Conservation (phyloP, 352 stramenopile species). For the Phytophthora idaei region DNA sequence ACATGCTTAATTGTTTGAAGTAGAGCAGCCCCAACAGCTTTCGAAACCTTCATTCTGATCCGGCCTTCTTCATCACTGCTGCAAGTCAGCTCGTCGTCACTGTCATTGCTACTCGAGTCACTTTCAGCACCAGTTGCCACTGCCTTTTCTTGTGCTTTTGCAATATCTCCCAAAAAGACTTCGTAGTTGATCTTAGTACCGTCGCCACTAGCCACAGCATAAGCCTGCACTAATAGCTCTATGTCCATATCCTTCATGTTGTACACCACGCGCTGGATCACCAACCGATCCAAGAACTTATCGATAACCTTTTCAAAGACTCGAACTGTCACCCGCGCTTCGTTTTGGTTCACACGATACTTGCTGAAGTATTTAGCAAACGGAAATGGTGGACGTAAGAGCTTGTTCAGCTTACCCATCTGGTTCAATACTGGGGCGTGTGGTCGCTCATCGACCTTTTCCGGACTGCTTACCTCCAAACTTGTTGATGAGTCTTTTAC, state of each 20-base stretch:
- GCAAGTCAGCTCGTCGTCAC: slow-evolving; percentile 39
- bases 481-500: slow-evolving; percentile 22
- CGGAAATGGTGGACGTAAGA: slow-evolving; percentile 54
- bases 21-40: slow-evolving; percentile 36
- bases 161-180: slow-evolving; percentile 57
- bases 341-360: slow-evolving; percentile 48
- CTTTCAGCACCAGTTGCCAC: slow-evolving; percentile 12
- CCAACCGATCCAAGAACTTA: slow-evolving; percentile 71
- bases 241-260: slow-evolving; percentile 76
- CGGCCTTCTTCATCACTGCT: slow-evolving; percentile 48
- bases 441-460: slow-evolving; percentile 18
- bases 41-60: slow-evolving; percentile 28
- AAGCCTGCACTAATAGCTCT: slow-evolving; percentile 43
- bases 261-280: slow-evolving; percentile 57
- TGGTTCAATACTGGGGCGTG: slow-evolving; percentile 35
- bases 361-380: slow-evolving; percentile 85
- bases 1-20: slow-evolving; percentile 42
- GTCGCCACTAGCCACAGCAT: slow-evolving; percentile 32
- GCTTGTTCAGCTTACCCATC: slow-evolving; percentile 55
- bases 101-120: slow-evolving; percentile 39
- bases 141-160: slow-evolving; percentile 37
- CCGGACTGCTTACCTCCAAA: background rate
- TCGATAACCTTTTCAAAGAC: slow-evolving; percentile 80
- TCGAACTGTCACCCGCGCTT: slow-evolving; percentile 52
- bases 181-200: slow-evolving; percentile 49